These are phyloP conservation scores for Quercus robur DNA, from an alignment of 306 rosid species.

Conservation along the genomic window DNA sequence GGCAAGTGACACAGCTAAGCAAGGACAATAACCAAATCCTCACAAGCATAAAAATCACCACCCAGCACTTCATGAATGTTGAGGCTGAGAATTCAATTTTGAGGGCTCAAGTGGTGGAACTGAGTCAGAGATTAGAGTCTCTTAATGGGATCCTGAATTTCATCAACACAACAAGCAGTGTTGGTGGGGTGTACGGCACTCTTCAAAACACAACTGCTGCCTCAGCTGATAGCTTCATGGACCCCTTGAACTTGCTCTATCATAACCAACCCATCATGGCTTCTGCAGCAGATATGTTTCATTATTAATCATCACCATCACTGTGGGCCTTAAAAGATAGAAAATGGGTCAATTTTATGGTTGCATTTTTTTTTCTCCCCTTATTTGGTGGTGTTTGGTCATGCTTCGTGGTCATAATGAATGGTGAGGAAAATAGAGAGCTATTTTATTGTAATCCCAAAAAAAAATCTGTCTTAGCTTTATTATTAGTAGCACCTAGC, in stretches of 20 bases:
- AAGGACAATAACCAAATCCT: constrained; percentile 49
- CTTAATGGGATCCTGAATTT: constrained; percentile 49
- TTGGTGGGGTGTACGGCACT: constrained; percentile 8
- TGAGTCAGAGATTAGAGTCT: constrained; percentile 64
- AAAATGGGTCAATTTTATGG: constrained; percentile 5
- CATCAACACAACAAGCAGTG: constrained; percentile 25
- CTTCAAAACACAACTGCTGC: constrained; percentile 2
- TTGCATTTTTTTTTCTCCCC: background rate
- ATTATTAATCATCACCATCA: constrained; percentile 27
- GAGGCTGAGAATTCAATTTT: constrained; percentile 64
- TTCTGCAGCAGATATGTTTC: constrained; percentile 49
- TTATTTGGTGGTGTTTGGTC: constrained; percentile 8
- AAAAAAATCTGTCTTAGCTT: background rate
- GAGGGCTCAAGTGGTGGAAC: constrained; percentile 65
- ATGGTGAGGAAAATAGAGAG: constrained; percentile 7
- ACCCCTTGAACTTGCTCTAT: constrained; percentile 42
- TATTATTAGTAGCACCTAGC: background rate
- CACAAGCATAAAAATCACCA: constrained; percentile 38
- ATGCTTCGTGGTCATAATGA: background rate
- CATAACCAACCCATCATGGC: constrained; percentile 74
- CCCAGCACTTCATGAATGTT: constrained; percentile 43
- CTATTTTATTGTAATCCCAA: background rate
- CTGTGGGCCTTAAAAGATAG: background rate
- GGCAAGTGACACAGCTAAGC: constrained; percentile 29
- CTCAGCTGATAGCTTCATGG: constrained; percentile 25